Conservation (phyloP, 441 rosid genomes). For the Populus hybrid region DNA sequence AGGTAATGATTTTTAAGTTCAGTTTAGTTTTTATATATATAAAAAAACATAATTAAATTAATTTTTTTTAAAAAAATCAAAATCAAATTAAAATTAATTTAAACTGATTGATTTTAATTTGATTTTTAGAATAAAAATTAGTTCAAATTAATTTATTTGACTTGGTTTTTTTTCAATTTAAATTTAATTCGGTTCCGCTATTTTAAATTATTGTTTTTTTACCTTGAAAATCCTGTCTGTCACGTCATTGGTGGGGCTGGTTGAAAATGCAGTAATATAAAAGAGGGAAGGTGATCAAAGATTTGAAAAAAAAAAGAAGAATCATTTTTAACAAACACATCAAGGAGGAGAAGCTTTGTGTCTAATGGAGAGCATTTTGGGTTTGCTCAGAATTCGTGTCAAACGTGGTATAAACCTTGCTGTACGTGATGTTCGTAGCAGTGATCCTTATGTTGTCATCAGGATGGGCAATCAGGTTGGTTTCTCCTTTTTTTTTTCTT, state of each 20-base stretch:
- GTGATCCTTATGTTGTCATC: constrained; percentile 88
- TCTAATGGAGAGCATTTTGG: constrained; percentile 64
- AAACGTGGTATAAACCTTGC: constrained; percentile 89
- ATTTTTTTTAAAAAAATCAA: too few relatives aligned
- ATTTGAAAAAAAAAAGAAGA: not conserved
- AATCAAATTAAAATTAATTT: too few relatives aligned
- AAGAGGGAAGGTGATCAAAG: not conserved
- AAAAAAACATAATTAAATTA: too few relatives aligned
- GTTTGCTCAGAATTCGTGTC: constrained; percentile 78
- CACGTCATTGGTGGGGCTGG: not conserved
- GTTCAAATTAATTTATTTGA: too few relatives aligned
- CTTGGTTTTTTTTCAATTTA: too few relatives aligned
- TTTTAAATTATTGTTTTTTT: too few relatives aligned
- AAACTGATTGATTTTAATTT: too few relatives aligned
- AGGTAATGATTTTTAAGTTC: too few relatives aligned
- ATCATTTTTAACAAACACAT: not conserved
- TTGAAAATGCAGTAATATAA: not conserved
- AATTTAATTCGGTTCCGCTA: too few relatives aligned
- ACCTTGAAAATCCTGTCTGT: not conserved
- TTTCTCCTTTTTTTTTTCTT: not conserved
- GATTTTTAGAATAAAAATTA: too few relatives aligned
- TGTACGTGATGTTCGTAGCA: constrained; percentile 81
- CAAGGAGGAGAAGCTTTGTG: not conserved
- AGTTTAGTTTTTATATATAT: too few relatives aligned
- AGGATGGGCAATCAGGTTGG: constrained; percentile 75